phyloP scores from a whole-genome alignment of 2,329 filamentous ascomycete species.

The Beauveria sp. region DNA sequence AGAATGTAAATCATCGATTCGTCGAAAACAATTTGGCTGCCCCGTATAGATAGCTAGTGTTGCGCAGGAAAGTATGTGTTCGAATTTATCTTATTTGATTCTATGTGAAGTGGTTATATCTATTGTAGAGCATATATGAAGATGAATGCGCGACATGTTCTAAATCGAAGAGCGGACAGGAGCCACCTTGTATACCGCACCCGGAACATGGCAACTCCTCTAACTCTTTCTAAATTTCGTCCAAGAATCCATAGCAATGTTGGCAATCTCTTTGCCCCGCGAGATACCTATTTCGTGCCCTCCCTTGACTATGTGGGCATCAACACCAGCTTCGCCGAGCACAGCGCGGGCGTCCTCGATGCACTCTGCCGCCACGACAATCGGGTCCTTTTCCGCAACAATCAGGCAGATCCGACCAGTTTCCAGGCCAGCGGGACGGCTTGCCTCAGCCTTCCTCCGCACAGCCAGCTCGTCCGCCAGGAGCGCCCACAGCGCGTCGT shows the following conservation, averaged over 20 bases:
- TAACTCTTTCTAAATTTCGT: not conserved
- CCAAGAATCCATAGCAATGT: slow-evolving; percentile 29
- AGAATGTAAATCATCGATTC: too few relatives aligned
- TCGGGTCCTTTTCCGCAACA: slow-evolving; percentile 56
- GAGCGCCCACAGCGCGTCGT: slow-evolving; percentile 48
- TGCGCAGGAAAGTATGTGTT: too few relatives aligned
- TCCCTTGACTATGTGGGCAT: slow-evolving; percentile 49
- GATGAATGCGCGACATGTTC: too few relatives aligned
- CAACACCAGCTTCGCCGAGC: slow-evolving; percentile 49
- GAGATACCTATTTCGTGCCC: slow-evolving; percentile 66
- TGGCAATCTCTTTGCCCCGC: slow-evolving; percentile 49
- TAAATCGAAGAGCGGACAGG: too few relatives aligned
- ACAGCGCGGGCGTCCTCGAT: slow-evolving; percentile 50
- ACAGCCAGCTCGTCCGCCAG: slow-evolving; percentile 42
- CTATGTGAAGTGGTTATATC: too few relatives aligned
- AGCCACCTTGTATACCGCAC: too few relatives aligned
- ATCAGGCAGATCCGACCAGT: slow-evolving; percentile 54
- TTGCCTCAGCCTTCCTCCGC: slow-evolving; percentile 12
- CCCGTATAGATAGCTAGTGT: too few relatives aligned
- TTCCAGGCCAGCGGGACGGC: slow-evolving; percentile 27
- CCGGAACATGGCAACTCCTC: not conserved
- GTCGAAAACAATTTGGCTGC: too few relatives aligned
- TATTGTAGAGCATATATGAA: too few relatives aligned
- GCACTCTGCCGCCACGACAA: slow-evolving; percentile 59
- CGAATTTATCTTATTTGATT: too few relatives aligned